Evolutionary conservation across 495 filamentous ascomycete genomes (phyloP).

Genomic region (Aspergillus sclerotioniger): DNA sequence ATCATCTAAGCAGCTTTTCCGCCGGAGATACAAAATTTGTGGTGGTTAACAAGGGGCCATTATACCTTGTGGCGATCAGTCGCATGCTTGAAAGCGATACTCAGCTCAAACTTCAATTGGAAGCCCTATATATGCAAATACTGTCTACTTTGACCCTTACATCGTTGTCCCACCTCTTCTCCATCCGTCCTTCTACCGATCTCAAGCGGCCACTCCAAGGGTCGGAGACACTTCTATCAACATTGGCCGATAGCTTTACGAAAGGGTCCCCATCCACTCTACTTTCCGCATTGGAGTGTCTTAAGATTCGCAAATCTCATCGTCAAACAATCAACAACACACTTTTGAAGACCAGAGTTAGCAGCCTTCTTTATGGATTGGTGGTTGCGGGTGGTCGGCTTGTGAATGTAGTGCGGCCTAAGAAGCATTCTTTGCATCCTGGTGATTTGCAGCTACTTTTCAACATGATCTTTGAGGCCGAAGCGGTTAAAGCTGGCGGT

Average conservation of each 20-base stretch:
- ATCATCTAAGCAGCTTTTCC: constrained; percentile 75
- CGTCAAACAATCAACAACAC: constrained; percentile 82
- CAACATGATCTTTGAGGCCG: constrained; percentile 98
- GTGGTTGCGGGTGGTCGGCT: constrained; percentile 92
- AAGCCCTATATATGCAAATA: constrained; percentile 97
- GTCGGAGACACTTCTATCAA: constrained; percentile 86
- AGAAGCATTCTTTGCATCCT: constrained; percentile 92
- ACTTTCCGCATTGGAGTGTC: constrained; percentile 85
- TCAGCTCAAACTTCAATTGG: constrained; percentile 83
- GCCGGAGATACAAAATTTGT: constrained; percentile 84
- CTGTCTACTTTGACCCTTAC: constrained; percentile 91
- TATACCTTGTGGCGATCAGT: constrained; percentile 93
- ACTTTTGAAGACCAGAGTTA: constrained; percentile 71
- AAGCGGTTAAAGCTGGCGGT: constrained; percentile 80
- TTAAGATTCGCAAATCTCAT: constrained; percentile 83
- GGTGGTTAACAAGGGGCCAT: constrained; percentile 73
- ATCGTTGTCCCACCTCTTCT: constrained; percentile 83
- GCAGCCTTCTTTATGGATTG: constrained; percentile 83
- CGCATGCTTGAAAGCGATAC: constrained; percentile 84
- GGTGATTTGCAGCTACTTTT: constrained; percentile 95
- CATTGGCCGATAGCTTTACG: constrained; percentile 91
- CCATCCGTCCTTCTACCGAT: constrained; percentile 85
- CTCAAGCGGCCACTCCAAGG: constrained; percentile 89
- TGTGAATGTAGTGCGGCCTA: constrained; percentile 89
- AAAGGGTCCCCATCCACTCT: constrained; percentile 86